Conservation (phyloP, 208 protist genomes). For the Trypanosoma platydactyli region DNA sequence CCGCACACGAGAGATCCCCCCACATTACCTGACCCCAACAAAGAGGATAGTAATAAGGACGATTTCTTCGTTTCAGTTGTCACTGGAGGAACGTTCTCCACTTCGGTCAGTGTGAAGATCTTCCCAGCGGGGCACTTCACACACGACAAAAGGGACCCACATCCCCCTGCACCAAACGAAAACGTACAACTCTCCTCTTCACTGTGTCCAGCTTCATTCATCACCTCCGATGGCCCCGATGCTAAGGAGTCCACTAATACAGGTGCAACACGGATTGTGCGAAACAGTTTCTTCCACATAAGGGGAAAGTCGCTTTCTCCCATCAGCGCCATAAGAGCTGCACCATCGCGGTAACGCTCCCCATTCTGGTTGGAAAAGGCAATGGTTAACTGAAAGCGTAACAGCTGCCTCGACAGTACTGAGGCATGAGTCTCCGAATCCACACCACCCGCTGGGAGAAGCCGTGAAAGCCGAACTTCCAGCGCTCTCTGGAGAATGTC, state of each 20-base stretch:
- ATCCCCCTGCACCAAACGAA: not conserved
- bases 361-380: conserved; percentile 36
- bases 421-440: conserved; percentile 8
- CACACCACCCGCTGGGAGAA: not conserved
- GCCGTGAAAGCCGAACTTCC: conserved; percentile 32
- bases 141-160: too few relatives aligned
- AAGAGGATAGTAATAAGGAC: too few relatives aligned
- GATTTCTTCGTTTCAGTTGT: not conserved
- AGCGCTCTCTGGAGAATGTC: conserved; percentile 36
- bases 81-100: not conserved
- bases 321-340: conserved; percentile 35
- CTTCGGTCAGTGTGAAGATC: not conserved
- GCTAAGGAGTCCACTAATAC: conserved; percentile 26
- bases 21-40: not conserved
- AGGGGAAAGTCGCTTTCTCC: conserved; percentile 45
- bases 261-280: conserved; percentile 39
- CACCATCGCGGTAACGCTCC: conserved; percentile 25
- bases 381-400: conserved; percentile 46
- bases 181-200: not conserved
- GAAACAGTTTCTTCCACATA: conserved; percentile 50
- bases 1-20: not conserved
- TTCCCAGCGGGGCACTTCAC: too few relatives aligned
- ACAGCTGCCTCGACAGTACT: conserved; percentile 40
- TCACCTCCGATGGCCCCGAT: not conserved
- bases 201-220: not conserved